These are phyloP conservation scores for Jatropha multifida DNA, from an alignment of 441 rosid genomes.

Conservation along the genomic window DNA sequence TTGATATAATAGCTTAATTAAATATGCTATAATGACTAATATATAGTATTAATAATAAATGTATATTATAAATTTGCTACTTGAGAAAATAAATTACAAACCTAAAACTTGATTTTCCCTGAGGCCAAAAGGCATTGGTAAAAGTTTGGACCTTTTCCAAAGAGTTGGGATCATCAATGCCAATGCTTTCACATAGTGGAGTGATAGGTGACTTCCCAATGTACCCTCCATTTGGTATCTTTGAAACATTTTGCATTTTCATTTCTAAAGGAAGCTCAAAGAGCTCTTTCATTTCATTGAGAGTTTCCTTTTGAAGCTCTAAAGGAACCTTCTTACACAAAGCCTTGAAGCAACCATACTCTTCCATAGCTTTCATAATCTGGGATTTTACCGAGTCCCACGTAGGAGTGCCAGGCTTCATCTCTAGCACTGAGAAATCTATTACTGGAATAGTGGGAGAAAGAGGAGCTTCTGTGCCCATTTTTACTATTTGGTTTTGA, in stretches of 20 bases:
- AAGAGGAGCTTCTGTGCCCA: neutral
- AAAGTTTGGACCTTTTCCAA: constrained; percentile 17
- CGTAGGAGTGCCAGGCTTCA: neutral
- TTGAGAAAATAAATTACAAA: neutral
- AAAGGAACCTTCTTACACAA: constrained; percentile 17
- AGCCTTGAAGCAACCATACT: constrained; percentile 38
- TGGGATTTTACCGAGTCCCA: neutral
- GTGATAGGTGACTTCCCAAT: constrained; percentile 25
- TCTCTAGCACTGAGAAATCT: neutral
- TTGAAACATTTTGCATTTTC: constrained; percentile 20
- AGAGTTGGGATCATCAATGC: constrained; percentile 28
- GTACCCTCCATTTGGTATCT: constrained; percentile 16
- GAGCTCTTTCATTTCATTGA: constrained; percentile 27
- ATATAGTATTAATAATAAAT: neutral
- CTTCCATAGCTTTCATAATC: constrained; percentile 11
- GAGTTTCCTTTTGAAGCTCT: constrained; percentile 20
- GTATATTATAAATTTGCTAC: neutral
- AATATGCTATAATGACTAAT: too few relatives aligned
- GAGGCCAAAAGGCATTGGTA: constrained; percentile 26
- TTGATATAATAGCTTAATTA: too few relatives aligned
- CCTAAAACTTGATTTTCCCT: constrained; percentile 30
- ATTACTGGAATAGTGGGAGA: neutral
- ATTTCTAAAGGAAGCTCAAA: constrained; percentile 33
- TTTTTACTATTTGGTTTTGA: too few relatives aligned
- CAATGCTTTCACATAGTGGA: constrained; percentile 36